Evolutionary conservation across 345 rosid genomes (phyloP), one percentile per base, ranked within the genome.

Genomic region (Psidium friedrichsthalianum): DNA sequence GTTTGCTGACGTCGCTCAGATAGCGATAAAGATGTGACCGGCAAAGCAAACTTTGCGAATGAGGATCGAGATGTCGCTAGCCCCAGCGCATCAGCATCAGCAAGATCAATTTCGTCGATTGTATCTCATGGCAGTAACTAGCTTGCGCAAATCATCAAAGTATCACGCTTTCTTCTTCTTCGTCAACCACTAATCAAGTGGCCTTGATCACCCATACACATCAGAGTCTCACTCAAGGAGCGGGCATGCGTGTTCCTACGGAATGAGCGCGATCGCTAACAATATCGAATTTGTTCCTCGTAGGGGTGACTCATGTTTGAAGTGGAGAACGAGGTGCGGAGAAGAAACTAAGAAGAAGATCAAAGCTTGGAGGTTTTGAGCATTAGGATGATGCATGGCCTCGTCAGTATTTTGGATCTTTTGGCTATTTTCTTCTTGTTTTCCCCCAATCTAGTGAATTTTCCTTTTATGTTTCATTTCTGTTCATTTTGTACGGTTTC

Each of bases 1-100:
- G 98, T 95, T 95, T 86, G 98, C 93, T n/a, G 98, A 95, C 86
- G 95, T 95, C 42, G 93, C 97, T 83, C 95, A 95, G 87, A 93
- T 95, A 87, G 99, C 97, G 18, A 95, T 95, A 56, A 95, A 95
- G 90, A 93, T 92, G 93, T 95, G 86, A 88, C 89, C 6, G 98
- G 95, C 56, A 93, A 95, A 87, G 94, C 84, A 18, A 92, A 90
- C 83, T 95, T 90, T 56, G 93, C 88, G 20, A 89, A 85, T 82
- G 86, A 83, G 24, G 98, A 94, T 18, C 87, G 88, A 86, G 97
- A 92, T 40, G 92, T 76, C 58, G 84, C 89, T 29, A 95, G 98
- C 89, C 98, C 98, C 8, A 87, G 91, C 29, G 91, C 92, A 29
- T 88, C 92, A 32, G 74, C 84, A 40, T 88, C 92, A 40, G 91